Base-by-base conservation (phyloP, 352 stramenopile genomes). In the Globisporangium recalcitrans region DNA sequence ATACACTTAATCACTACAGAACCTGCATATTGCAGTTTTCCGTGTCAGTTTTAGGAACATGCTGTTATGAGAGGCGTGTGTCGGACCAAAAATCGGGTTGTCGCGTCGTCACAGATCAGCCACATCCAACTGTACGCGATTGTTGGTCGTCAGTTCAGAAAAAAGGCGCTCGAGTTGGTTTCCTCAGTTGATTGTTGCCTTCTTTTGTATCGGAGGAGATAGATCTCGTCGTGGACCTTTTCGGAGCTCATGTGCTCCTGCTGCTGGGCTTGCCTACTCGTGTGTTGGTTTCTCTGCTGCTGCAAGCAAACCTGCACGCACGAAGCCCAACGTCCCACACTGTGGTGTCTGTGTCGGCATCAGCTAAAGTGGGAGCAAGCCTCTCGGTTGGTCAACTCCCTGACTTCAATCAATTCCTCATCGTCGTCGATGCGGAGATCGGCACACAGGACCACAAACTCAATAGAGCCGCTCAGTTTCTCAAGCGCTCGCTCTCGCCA, bases 341-440 rank as follows among this genome's bases (percentile, higher is more conserved):
- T 44, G 38, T 21, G 38, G 38, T 22, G 16, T 31, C 21, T 52
- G 46, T 52, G 24, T 8, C 22, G n/a, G 24, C 48, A 54, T 54
- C 36, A 54, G 48, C 48, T 54, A 54, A 52, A 54, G 48, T 54
- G 48, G 48, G 48, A 54, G 13, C 14, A 44, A 14, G 38, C 36
- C 19, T 21, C 19, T 16, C 19, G 38, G 19, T 46, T 46, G 36
- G 36, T 44, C 36, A 44, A 44, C 36, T 44, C 14, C 14, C 14
- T 44, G 36, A 44, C 14, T 44, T 44, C 36, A 44, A 44, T n/a
- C 36, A 44, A 44, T 44, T n/a, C 3, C 36, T n/a, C n/a, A n/a
- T n/a, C n/a, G n/a, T n/a, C n/a, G n/a, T n/a, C n/a, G n/a, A n/a
- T n/a, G n/a, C n/a, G n/a, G n/a, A n/a, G n/a, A n/a, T n/a, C 14